phyloP scores from a whole-genome alignment of 2,329 filamentous ascomycete species.

The Trichoderma gracile region DNA sequence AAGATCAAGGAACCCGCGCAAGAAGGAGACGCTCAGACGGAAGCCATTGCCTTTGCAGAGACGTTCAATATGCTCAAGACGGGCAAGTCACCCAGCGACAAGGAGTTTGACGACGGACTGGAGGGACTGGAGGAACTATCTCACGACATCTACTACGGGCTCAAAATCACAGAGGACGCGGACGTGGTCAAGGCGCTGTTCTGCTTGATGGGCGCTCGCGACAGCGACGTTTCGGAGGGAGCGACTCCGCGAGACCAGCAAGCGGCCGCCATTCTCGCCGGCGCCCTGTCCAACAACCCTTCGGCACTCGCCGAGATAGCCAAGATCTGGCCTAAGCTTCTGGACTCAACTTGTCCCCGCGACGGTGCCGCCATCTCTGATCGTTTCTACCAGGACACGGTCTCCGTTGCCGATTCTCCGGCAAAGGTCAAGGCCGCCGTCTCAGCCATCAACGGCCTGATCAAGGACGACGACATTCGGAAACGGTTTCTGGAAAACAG shows the following conservation, averaged over 20 bases:
- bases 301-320: slow-evolving; percentile 57
- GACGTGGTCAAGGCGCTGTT: slow-evolving; percentile 57
- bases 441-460: slow-evolving; percentile 55
- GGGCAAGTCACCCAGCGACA: slow-evolving; percentile 36
- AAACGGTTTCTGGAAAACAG: slow-evolving; percentile 55
- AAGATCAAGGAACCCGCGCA: slow-evolving; percentile 54
- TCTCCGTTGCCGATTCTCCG: slow-evolving; percentile 36
- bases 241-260: slow-evolving; percentile 48
- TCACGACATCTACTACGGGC: slow-evolving; percentile 69
- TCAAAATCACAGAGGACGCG: slow-evolving; percentile 60
- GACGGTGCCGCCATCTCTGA: slow-evolving; percentile 37
- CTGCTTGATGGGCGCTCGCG: slow-evolving; percentile 50
- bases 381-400: slow-evolving; percentile 45
- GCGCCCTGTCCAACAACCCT: slow-evolving; percentile 65
- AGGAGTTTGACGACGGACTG: slow-evolving; percentile 52
- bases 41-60: slow-evolving; percentile 33
- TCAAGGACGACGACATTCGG: slow-evolving; percentile 56
- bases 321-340: slow-evolving; percentile 48
- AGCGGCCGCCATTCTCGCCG: slow-evolving; percentile 59
- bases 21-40: slow-evolving; percentile 31
- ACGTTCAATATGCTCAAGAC: slow-evolving; percentile 51
- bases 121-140: slow-evolving; percentile 62
- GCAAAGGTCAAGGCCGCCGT: slow-evolving; percentile 45
- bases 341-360: slow-evolving; percentile 41
- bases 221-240: slow-evolving; percentile 32